Percentiles rank a stretch among this genome's conserved stretches.
Evolutionary conservation across 164 flowering plant genomes (phyloP).

Genomic region (Pachysandra terminalis): DNA sequence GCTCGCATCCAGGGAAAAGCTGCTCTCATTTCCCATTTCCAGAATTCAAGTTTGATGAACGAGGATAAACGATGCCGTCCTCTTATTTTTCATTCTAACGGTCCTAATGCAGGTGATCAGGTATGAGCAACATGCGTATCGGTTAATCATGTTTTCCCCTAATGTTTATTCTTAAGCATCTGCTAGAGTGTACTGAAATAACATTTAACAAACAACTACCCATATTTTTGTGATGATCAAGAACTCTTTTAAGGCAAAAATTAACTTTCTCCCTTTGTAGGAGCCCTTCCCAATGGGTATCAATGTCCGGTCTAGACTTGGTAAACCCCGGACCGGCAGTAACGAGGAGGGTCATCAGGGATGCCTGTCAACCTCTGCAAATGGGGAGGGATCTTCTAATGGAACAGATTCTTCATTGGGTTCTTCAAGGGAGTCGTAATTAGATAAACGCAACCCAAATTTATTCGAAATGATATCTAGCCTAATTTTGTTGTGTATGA

Average conservation of each 20-base stretch:
- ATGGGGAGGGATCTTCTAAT: conserved; percentile 41
- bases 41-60: conserved; percentile 89
- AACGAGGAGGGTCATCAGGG: conserved; percentile 51
- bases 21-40: conserved; percentile 86
- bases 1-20: conserved; percentile 87
- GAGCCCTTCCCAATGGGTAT: conserved; percentile 87
- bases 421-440: conserved; percentile 49
- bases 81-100: conserved; percentile 80
- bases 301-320: conserved; percentile 50
- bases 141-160: no score
- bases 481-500: background rate
- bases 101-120: conserved; percentile 92
- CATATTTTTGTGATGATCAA: no score
- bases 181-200: no score
- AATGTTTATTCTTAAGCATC: background rate
- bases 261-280: conserved; percentile 27
- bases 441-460: conserved; percentile 17
- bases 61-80: conserved; percentile 92
- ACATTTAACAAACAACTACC: no score
- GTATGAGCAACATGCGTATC: conserved; percentile 25
- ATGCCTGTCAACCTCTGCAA: conserved; percentile 35
- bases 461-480: conserved; percentile 6
- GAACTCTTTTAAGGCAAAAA: no score
- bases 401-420: conserved; percentile 41
- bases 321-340: conserved; percentile 35